Base-by-base conservation (phyloP, 140 eudicot genomes). In the Senecio squalidus region DNA sequence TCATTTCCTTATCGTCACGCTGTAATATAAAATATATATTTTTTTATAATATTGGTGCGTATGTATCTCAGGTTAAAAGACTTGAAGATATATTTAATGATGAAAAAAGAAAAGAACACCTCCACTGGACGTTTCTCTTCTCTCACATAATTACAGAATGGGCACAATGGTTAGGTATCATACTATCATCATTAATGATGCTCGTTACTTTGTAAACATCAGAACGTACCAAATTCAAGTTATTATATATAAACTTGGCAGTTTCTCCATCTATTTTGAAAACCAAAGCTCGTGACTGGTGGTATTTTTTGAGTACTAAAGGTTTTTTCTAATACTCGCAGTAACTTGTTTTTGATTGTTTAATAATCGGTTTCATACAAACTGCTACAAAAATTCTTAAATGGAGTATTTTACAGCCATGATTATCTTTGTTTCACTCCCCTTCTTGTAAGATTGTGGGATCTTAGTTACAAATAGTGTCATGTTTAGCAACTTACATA, bases 131-230 rank as follows among this genome's bases (percentile, higher is more conserved):
- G 3, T 55, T 93, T 66, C 47, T 93, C 6, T 93, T 93, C 58
- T 88, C 95, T 45, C 73, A 82, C 46, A 34, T 93, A 52, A 74
- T 93, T 69, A 80, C 90, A 9, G 93, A 93, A 59, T 93, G 95
- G 99, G 96, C 99, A 27, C 99, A 93, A 56, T 93, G 95, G 95
- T 65, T 93, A 67, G 93, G 99, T 85, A 58, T 44, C 49, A 26
- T 24, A 23, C 46, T 17, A 4, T 41, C 47, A 41, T 41, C 9
- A 3, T 15, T 41, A 33, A 2, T 33, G 10, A 5, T 2, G 1
- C 1, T 2, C 39, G n/a, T n/a, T n/a, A n/a, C n/a, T n/a, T n/a
- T n/a, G n/a, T n/a, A n/a, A n/a, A n/a, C n/a, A n/a, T n/a, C n/a
- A n/a, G n/a, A n/a, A n/a, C n/a, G n/a, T n/a, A n/a, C n/a, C n/a